Percentiles rank a stretch among this genome's conserved stretches.
These are phyloP conservation scores for Aspergillus japonicus DNA, from an alignment of 2,329 filamentous ascomycete genomes.

Conservation along the genomic window DNA sequence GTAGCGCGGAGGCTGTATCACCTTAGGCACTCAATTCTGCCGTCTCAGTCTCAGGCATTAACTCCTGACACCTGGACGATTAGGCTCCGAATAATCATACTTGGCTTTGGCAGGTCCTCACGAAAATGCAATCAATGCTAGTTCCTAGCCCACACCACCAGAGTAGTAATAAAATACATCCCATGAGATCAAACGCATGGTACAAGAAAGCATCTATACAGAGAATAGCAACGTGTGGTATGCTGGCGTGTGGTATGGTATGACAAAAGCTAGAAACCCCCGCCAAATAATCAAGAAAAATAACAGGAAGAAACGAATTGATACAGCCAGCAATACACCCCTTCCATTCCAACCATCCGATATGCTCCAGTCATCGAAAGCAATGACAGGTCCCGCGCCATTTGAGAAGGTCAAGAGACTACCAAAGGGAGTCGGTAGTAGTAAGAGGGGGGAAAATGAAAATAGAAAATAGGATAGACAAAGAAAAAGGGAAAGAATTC, in stretches of 20 bases:
- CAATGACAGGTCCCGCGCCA: neutral
- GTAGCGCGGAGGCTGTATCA: too few species aligned
- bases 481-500: neutral
- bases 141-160: neutral
- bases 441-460: neutral
- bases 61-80: too few species aligned
- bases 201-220: slow-evolving; percentile 14
- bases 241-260: neutral
- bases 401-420: neutral
- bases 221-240: neutral
- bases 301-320: neutral
- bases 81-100: too few species aligned
- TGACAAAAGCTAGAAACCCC: neutral
- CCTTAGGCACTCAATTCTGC: too few species aligned
- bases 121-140: neutral
- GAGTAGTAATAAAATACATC: neutral
- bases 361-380: neutral
- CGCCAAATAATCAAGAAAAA: neutral
- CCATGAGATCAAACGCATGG: slow-evolving; percentile 1
- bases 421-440: neutral
- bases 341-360: neutral
- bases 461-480: neutral
- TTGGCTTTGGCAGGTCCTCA: too few species aligned
- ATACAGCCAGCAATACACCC: neutral
- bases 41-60: too few species aligned